A percentile compares a stretch with the other conserved stretches of the same genome.
These are phyloP conservation scores for Xerocomellus amylosporus DNA, from an alignment of 768 basidiomycete species.

Conservation along the genomic window DNA sequence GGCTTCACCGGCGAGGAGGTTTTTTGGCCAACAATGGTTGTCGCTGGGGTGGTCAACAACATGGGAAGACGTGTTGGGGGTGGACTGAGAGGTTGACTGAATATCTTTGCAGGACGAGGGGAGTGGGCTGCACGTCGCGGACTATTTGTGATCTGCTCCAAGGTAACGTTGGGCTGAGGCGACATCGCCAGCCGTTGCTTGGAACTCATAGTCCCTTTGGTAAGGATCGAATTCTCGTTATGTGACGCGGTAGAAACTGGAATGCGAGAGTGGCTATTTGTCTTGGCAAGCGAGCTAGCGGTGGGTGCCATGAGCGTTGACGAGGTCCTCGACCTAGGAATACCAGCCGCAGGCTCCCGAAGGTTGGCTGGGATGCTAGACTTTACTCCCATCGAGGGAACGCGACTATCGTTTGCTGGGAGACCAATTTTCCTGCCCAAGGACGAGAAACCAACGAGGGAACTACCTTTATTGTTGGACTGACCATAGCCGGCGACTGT, in stretches of 20 bases:
- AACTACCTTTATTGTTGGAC: slow-evolving; percentile 17
- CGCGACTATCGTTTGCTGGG: slow-evolving; percentile 16
- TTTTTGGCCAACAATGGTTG: slow-evolving; percentile 20
- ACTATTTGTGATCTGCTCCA: slow-evolving; percentile 37
- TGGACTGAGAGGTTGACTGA: slow-evolving; percentile 49
- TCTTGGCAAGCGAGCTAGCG: slow-evolving; percentile 72
- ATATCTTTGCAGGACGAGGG: slow-evolving; percentile 38
- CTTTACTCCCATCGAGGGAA: slow-evolving; percentile 31
- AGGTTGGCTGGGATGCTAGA: slow-evolving; percentile 14
- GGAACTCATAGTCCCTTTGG: slow-evolving; percentile 7
- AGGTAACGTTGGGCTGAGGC: slow-evolving; percentile 14
- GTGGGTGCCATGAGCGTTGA: slow-evolving; percentile 70
- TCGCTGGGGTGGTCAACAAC: slow-evolving; percentile 33
- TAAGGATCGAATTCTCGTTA: slow-evolving; percentile 12
- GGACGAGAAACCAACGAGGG: slow-evolving; percentile 34
- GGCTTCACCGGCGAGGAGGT: slow-evolving; percentile 6
- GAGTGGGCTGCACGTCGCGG: slow-evolving; percentile 17
- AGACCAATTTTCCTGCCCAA: slow-evolving; percentile 37
- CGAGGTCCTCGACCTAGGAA: slow-evolving; percentile 30
- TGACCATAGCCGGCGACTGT: slow-evolving; percentile 20
- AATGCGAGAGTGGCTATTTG: slow-evolving; percentile 24
- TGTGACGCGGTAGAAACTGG: slow-evolving; percentile 19
- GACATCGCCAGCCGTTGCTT: slow-evolving; percentile 17
- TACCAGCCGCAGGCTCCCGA: slow-evolving; percentile 7
- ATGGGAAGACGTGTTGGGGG: slow-evolving; percentile 23